Conservation (phyloP, 805 yeast species). For the Kuraishia piskuri region DNA sequence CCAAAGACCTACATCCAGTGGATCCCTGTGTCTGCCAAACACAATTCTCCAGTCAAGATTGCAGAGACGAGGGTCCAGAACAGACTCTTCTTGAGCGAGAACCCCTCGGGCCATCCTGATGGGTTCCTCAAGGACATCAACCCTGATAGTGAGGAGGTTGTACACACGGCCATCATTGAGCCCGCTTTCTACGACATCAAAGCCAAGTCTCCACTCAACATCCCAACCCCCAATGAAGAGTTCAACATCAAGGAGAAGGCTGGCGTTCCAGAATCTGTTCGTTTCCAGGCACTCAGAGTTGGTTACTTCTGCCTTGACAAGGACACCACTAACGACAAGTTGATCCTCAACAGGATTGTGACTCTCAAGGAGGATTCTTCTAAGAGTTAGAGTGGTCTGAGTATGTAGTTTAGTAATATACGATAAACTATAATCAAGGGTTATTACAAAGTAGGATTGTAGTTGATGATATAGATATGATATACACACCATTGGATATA, state of each 20-base stretch:
- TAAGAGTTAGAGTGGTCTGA: slow-evolving; percentile 24
- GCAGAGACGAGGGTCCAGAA: slow-evolving; percentile 81
- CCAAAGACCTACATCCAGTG: slow-evolving; percentile 98
- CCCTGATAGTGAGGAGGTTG: slow-evolving; percentile 64
- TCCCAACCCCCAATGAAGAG: slow-evolving; percentile 47
- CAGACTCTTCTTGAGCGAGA: slow-evolving; percentile 82
- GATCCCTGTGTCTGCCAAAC: slow-evolving; percentile 67
- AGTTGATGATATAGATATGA: too few species aligned
- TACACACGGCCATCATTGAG: slow-evolving; percentile 65
- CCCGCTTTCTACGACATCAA: slow-evolving; percentile 63
- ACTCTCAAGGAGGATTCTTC: slow-evolving; percentile 79
- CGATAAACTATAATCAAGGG: too few species aligned
- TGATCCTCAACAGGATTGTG: slow-evolving; percentile 85
- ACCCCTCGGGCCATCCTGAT: slow-evolving; percentile 81
- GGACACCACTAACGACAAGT: slow-evolving; percentile 52
- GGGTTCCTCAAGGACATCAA: slow-evolving; percentile 84
- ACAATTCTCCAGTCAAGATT: slow-evolving; percentile 55
- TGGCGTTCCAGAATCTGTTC: slow-evolving; percentile 66
- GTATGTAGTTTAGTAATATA: too few species aligned
- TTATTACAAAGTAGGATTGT: too few species aligned
- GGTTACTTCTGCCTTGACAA: slow-evolving; percentile 92
- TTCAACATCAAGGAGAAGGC: slow-evolving; percentile 65
- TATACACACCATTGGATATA: too few species aligned
- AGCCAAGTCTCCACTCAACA: slow-evolving; percentile 67
- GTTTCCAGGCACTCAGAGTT: slow-evolving; percentile 96